phyloP scores from a whole-genome alignment of 495 filamentous ascomycete genomes.

The Daldinia bambusicola region DNA sequence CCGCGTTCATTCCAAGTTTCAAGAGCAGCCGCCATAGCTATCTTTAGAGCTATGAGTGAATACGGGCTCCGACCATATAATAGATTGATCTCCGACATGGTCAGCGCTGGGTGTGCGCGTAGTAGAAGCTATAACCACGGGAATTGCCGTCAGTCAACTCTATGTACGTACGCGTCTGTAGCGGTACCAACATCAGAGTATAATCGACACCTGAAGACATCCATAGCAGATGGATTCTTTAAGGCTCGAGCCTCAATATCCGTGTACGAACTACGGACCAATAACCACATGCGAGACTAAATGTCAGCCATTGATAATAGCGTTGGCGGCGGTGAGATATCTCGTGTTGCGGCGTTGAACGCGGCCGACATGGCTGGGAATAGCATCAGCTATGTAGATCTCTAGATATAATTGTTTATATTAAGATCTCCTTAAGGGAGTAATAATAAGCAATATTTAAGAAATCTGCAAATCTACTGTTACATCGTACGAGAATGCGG shows the following conservation, averaged over 20 bases:
- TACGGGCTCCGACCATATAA: background rate
- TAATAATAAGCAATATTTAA: slow-evolving; percentile 21
- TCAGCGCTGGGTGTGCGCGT: slow-evolving; percentile 4
- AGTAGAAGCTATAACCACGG: slow-evolving; percentile 6
- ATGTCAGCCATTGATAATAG: slow-evolving; percentile 7
- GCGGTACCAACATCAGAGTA: slow-evolving; percentile 21
- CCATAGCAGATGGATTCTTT: slow-evolving; percentile 1
- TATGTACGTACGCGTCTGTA: slow-evolving; percentile 21
- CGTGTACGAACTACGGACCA: slow-evolving; percentile 19
- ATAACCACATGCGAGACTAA: slow-evolving; percentile 16
- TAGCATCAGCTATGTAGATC: slow-evolving; percentile 40
- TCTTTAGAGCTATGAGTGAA: background rate
- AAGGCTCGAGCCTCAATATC: slow-evolving; percentile 22
- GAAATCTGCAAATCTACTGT: slow-evolving; percentile 35
- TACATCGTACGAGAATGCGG: slow-evolving; percentile 36
- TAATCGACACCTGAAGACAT: slow-evolving; percentile 9
- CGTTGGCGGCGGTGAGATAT: slow-evolving; percentile 20
- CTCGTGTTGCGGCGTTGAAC: slow-evolving; percentile 36
- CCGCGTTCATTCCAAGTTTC: slow-evolving; percentile 17
- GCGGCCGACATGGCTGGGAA: slow-evolving; percentile 39
- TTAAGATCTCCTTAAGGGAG: slow-evolving; percentile 22
- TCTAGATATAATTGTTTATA: slow-evolving; percentile 23
- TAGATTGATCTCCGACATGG: slow-evolving; percentile 9
- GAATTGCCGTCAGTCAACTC: slow-evolving; percentile 8
- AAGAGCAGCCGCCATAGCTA: slow-evolving; percentile 1